Evolutionary conservation across 768 basidiomycete species (phyloP).

Genomic region (Cyathus striatus): DNA sequence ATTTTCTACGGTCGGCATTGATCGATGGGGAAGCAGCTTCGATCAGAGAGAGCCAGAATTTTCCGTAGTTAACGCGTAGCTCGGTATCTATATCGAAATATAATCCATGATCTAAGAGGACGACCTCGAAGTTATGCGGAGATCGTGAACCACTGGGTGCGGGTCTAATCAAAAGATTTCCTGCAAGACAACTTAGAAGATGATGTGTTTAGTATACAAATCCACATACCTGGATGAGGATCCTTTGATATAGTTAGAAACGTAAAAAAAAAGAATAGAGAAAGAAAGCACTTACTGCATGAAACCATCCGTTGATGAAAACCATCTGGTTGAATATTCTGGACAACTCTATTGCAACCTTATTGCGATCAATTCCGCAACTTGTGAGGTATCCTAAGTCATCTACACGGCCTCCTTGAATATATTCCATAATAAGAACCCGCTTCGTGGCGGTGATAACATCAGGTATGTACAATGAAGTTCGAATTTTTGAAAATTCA

Average conservation of each 20-base stretch:
- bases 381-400: constrained; percentile 79
- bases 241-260: constrained; percentile 42
- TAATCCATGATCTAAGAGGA: constrained; percentile 88
- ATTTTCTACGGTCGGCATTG: constrained; percentile 69
- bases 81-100: constrained; percentile 87
- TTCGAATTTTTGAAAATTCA: constrained; percentile 67
- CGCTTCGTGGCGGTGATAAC: constrained; percentile 79
- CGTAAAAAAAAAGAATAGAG: constrained; percentile 1
- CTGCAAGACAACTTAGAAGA: constrained; percentile 25
- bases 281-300: constrained; percentile 49
- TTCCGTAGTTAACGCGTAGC: constrained; percentile 78
- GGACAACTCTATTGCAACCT: constrained; percentile 85
- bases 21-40: constrained; percentile 61
- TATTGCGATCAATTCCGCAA: constrained; percentile 86
- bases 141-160: constrained; percentile 57
- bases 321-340: constrained; percentile 95
- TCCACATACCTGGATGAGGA: constrained; percentile 69
- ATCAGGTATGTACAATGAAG: constrained; percentile 85
- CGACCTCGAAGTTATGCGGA: constrained; percentile 95
- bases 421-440: constrained; percentile 93
- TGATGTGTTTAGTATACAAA: too few relatives aligned
- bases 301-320: constrained; percentile 89
- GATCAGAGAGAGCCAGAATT: constrained; percentile 89
- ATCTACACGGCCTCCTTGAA: constrained; percentile 84
- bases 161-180: constrained; percentile 88